Base-by-base conservation (phyloP, 805 yeast species). In the Candida manassasensis region DNA sequence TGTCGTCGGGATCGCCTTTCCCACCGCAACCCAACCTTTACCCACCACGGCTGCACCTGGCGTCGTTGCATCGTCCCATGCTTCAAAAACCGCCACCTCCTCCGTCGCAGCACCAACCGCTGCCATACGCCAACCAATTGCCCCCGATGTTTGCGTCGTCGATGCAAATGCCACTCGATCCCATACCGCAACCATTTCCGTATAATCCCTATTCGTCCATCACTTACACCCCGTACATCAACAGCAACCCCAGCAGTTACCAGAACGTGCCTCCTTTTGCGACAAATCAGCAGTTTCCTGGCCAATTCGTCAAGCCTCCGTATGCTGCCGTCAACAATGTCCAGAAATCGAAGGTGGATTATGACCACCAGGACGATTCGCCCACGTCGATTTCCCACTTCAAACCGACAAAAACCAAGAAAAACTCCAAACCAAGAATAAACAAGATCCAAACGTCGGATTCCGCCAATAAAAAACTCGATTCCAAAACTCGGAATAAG, bases 361-460 rank as follows among this genome's bases (percentile, higher is more conserved):
- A 17, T 27, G 30, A 19, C 18, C 16, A 4, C 19, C 17, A 18
- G 17, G 16, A 14, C 16, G 16, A 13, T 8, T 14, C 17, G 19
- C 13, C 11, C 16, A 15, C 18, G 19, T 8, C 25, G 7, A 29
- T 11, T 19, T 24, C 28, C 19, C 42, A 55, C 34, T 63, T 53
- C 52, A 59, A 58, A 37, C 70, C 70, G 9, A 54, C 49, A 8
- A 57, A 55, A 26, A 61, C 69, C 11, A 64, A 64, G 40, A 50
- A 49, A 36, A 63, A 64, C 42, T 44, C 56, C 14, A 49, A 55
- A 27, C 71, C 71, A 2, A 47, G 67, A 21, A 64, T 64, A 42
- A 55, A 63, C 42, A 60, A 58, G 36, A 47, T 63, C 19, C 46
- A 45, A 21, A 47, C 47, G 31, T 40, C 29, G 33, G 39, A 8